Evolutionary conservation across 2,329 filamentous ascomycete genomes (phyloP).

Genomic region (Ascochyta lentis): DNA sequence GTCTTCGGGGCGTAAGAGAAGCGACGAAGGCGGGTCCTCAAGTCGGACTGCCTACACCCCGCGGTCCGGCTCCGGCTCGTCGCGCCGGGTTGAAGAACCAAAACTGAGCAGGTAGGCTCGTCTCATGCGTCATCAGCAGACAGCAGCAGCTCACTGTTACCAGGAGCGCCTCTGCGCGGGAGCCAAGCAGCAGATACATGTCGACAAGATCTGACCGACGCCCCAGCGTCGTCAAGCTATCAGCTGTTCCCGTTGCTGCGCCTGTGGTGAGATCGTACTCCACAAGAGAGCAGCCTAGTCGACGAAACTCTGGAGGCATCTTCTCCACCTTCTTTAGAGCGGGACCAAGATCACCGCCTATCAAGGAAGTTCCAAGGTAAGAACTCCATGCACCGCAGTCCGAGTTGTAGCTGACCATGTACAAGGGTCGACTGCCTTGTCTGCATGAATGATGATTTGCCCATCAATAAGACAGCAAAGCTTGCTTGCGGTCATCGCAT

Average conservation of each 20-base stretch:
- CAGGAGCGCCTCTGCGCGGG: constrained; percentile 43
- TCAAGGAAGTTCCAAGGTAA: constrained; percentile 39
- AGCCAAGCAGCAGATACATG: constrained; percentile 37
- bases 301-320: constrained; percentile 43
- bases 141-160: constrained; percentile 22
- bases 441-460: constrained; percentile 72
- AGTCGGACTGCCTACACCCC: constrained; percentile 44
- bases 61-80: constrained; percentile 40
- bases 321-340: constrained; percentile 42
- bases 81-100: constrained; percentile 38
- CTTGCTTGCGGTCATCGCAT: constrained; percentile 81
- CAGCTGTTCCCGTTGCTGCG: constrained; percentile 28
- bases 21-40: constrained; percentile 45
- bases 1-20: constrained; percentile 37
- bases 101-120: constrained; percentile 39
- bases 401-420: constrained; percentile 17
- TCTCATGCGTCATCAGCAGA: neutral
- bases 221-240: constrained; percentile 38
- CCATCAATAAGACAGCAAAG: constrained; percentile 68
- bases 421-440: constrained; percentile 72
- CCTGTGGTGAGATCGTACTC: constrained; percentile 37
- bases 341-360: constrained; percentile 30
- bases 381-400: neutral
- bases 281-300: constrained; percentile 32
- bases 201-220: constrained; percentile 40